These are phyloP conservation scores for Termitomyces eurrhizus DNA, from an alignment of 768 basidiomycete species.

Conservation along the genomic window DNA sequence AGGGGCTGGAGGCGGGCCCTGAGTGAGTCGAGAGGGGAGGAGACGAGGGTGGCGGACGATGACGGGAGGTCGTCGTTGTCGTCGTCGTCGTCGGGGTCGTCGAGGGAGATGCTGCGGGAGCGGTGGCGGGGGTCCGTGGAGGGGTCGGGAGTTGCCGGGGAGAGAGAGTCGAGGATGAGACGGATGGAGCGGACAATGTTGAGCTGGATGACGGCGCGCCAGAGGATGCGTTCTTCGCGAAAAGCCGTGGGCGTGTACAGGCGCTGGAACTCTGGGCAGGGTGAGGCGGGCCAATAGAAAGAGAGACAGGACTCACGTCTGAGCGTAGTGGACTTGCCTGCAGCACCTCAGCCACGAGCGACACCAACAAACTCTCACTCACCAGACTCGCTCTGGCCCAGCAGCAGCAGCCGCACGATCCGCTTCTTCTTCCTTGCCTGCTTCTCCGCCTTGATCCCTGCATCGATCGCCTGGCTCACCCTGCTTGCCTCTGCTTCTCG, in stretches of 20 bases:
- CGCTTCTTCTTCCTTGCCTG: conserved; percentile 62
- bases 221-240: conserved; percentile 71
- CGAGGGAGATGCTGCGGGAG: conserved; percentile 29
- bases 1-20: conserved; percentile 63
- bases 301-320: conserved; percentile 54
- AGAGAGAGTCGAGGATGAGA: conserved; percentile 58
- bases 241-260: conserved; percentile 74
- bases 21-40: conserved; percentile 48
- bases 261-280: conserved; percentile 62
- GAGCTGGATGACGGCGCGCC: conserved; percentile 81
- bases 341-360: neutral
- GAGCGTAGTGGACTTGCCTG: conserved; percentile 79
- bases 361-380: conserved; percentile 21
- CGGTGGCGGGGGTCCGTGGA: conserved; percentile 30
- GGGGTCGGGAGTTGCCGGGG: neutral
- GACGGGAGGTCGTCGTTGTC: conserved; percentile 17
- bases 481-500: conserved; percentile 64
- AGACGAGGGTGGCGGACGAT: conserved; percentile 21
- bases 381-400: conserved; percentile 85
- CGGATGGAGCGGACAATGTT: conserved; percentile 78
- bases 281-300: conserved; percentile 2
- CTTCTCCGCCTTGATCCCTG: conserved; percentile 61
- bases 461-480: conserved; percentile 71
- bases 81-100: conserved; percentile 10
- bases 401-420: conserved; percentile 67